Percentiles rank a stretch among this genome's conserved stretches.
These are phyloP conservation scores for Hypoxylon sp. DNA, from an alignment of 2,329 filamentous ascomycete genomes.

Conservation along the genomic window DNA sequence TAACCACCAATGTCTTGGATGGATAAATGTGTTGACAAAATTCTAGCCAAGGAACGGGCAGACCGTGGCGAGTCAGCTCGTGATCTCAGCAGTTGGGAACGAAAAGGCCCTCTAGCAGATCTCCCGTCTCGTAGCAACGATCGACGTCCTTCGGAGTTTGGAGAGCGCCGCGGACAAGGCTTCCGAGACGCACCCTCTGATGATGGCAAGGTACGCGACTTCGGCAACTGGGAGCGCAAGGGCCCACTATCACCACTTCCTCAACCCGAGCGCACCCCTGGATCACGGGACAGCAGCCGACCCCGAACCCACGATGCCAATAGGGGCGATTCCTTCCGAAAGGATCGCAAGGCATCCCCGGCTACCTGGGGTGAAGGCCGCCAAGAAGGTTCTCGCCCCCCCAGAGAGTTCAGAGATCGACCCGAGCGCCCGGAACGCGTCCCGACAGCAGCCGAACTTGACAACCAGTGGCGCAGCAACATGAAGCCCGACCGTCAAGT, in stretches of 20 bases:
- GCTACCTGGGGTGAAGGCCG: slow-evolving; percentile 82
- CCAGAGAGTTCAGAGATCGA: slow-evolving; percentile 81
- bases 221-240: slow-evolving; percentile 94
- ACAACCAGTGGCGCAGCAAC: slow-evolving; percentile 91
- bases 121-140: slow-evolving; percentile 64
- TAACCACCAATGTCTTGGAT: slow-evolving; percentile 21
- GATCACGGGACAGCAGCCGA: slow-evolving; percentile 69
- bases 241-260: slow-evolving; percentile 85
- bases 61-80: slow-evolving; percentile 74
- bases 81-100: slow-evolving; percentile 91
- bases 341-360: slow-evolving; percentile 77
- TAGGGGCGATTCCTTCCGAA: slow-evolving; percentile 70
- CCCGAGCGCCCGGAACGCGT: slow-evolving; percentile 73
- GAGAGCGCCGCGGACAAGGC: slow-evolving; percentile 74
- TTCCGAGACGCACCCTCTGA: slow-evolving; percentile 77
- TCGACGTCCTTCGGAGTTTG: slow-evolving; percentile 65
- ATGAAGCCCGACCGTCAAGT: slow-evolving; percentile 85
- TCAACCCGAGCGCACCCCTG: slow-evolving; percentile 64
- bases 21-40: slow-evolving; percentile 55
- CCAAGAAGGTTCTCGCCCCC: slow-evolving; percentile 84
- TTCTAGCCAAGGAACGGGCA: slow-evolving; percentile 84
- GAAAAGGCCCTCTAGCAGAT: slow-evolving; percentile 89
- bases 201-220: slow-evolving; percentile 84
- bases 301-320: slow-evolving; percentile 71
- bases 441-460: slow-evolving; percentile 90